Percentiles rank a stretch among this genome's conserved stretches.
Evolutionary conservation across 352 stramenopile species (phyloP).

Genomic region (Pythium volutum): DNA sequence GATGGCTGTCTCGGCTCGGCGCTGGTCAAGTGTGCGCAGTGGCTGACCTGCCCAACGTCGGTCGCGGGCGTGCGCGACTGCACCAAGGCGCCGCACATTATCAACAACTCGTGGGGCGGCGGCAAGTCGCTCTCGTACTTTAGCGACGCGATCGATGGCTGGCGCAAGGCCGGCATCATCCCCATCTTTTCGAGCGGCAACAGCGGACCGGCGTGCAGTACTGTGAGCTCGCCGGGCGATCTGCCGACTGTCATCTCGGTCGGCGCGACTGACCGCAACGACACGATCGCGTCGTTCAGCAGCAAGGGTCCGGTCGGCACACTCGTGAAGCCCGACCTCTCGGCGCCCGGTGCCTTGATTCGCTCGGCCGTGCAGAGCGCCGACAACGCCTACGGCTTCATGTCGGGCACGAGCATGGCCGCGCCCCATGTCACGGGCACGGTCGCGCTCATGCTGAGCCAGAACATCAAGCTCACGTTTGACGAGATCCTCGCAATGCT

Average conservation of each 20-base stretch:
- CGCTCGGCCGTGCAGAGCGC: constrained; percentile 15
- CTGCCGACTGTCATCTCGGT: constrained; percentile 33
- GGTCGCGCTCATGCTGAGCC: constrained; percentile 30
- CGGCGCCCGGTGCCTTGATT: constrained; percentile 27
- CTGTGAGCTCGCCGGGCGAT: constrained; percentile 26
- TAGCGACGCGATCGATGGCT: constrained; percentile 26
- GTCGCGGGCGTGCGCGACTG: constrained; percentile 24
- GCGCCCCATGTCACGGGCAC: constrained; percentile 30
- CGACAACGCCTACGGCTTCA: constrained; percentile 25
- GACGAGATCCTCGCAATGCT: constrained; percentile 20
- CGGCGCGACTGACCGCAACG: constrained; percentile 25
- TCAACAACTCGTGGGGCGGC: constrained; percentile 40
- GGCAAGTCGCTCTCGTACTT: constrained; percentile 18
- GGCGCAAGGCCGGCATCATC: constrained; percentile 33
- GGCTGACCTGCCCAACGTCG: constrained; percentile 21
- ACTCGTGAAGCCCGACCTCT: constrained; percentile 33
- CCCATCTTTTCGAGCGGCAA: constrained; percentile 37
- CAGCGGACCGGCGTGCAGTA: constrained; percentile 26
- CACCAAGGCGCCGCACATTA: constrained; percentile 34
- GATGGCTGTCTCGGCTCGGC: constrained; percentile 18
- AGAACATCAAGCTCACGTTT: constrained; percentile 26
- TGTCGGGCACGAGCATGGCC: constrained; percentile 35
- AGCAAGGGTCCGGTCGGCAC: constrained; percentile 24
- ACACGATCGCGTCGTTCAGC: constrained; percentile 29
- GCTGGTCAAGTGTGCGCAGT: constrained; percentile 30